Evolutionary conservation across 208 protist genomes (phyloP), one percentile per base, ranked within the genome.

Genomic region (Trypanosoma grayi): DNA sequence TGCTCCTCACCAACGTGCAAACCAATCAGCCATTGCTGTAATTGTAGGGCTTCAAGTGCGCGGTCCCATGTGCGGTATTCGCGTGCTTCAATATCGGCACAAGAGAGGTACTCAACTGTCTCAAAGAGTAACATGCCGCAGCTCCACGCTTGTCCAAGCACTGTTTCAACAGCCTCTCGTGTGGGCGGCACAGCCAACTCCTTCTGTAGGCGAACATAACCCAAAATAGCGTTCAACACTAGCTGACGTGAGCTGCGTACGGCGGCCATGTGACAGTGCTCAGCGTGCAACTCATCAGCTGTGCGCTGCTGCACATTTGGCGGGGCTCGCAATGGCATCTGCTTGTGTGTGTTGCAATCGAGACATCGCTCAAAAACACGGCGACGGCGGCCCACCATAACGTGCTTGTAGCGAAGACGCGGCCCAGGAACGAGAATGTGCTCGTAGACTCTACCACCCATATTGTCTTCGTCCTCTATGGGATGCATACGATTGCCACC

Each of bases 1-100:
- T 93, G 85, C 65, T 96, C 87, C 74, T 96, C 88, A 28, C 91
- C 88, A n/a, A 91, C 77, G 61, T 93, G 91, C 47, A 96, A 76
- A 56, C 83, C 77, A 31, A 94, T 70, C 9, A 96, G 50, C 87
- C 86, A 92, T 71, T 92, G 76, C 66, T 96, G 88, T 59, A 92
- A 50, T 75, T 94, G 77, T 24, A 93, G 75, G 31, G 87, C 77
- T 51, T 88, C 70, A 37, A 88, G 61, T 58, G 86, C 63, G 45
- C 80, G 78, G 57, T 85, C 67, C 91, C 90, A 95, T 52, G 67
- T 81, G 2, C 82, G 73, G 40, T 57, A 39, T 60, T 92, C 84
- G 39, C 30, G 39, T 44, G 77, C 58, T 39, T 82, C 79, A 62
- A 91, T 37, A 65, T 92, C 85, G 30, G 71, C 55, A 76, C 84